phyloP scores from a whole-genome alignment of 225 moss, liverwort and hornwort species.

The Bryum argenteum region DNA sequence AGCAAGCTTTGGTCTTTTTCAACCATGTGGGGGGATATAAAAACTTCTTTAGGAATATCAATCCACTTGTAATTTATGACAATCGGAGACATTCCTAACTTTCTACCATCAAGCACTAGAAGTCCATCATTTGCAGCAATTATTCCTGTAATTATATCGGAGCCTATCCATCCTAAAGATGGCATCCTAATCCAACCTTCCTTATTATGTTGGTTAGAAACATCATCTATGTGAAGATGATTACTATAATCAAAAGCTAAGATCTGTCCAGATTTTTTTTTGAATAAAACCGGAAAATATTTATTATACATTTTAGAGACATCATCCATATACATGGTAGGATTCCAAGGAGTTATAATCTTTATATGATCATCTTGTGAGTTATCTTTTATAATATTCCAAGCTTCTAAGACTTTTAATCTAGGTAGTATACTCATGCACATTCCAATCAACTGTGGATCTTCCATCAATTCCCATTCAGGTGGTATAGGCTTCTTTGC shows the following conservation, averaged over 20 bases:
- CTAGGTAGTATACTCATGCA: conserved; percentile 32
- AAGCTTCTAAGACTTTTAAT: conserved; percentile 31
- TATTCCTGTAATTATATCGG: conserved; percentile 19
- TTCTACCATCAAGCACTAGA: conserved; percentile 44
- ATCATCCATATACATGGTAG: conserved; percentile 17
- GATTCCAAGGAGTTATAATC: conserved; percentile 17
- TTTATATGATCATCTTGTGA: rapidly evolving
- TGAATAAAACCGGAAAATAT: conserved; percentile 44
- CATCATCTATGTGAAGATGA: background rate
- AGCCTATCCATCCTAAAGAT: conserved; percentile 38
- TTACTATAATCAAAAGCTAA: conserved; percentile 43
- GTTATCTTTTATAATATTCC: conserved; percentile 14
- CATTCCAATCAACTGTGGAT: conserved; percentile 33
- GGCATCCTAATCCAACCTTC: conserved; percentile 37
- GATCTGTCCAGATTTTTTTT: background rate
- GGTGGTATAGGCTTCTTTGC: conserved; percentile 17
- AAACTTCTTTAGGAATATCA: background rate
- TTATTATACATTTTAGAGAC: conserved; percentile 12
- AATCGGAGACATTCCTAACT: background rate
- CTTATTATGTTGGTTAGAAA: background rate
- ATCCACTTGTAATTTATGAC: conserved; percentile 6
- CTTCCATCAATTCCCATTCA: conserved; percentile 10
- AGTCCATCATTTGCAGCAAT: conserved; percentile 47
- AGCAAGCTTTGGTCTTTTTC: conserved; percentile 30
- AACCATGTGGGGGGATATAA: too few species aligned